Base-by-base conservation (phyloP, 1,139 yeast species). In the Geotrichum bryndzae region DNA sequence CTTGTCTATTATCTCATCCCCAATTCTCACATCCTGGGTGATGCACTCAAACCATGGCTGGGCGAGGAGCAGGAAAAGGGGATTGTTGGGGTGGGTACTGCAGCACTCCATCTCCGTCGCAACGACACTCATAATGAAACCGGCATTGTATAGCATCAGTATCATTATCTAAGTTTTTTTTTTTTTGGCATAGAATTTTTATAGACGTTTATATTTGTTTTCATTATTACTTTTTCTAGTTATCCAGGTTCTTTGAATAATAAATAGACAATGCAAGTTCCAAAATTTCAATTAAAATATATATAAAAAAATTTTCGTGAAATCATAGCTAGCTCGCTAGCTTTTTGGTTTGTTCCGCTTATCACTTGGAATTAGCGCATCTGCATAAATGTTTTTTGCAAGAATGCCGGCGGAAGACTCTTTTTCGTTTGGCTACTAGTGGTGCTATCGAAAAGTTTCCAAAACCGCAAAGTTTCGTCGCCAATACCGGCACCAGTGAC, bases 401-500 rank as follows among this genome's bases (percentile, higher is more conserved):
- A 15, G 13, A 35, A 35, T 13, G 41, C n/a, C 10, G 41, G 41
- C 41, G n/a, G 41, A 13, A 6, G n/a, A 3, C 13, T 35, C n/a
- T 35, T 35, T 35, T 15, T 35, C 4, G 41, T 35, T 35, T 35
- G 5, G 41, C 6, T 18, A 18, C 18, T 18, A 18, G 18, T 27
- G 31, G 31, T 6, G 73, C 87, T 90, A 65, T 89, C 96, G 76
- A 90, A 91, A 1, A 90, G 87, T 68, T 89, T 90, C 98, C 98
- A 92, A 70, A 91, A 90, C 68, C 98, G 76, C 63, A 94, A 77
- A 0, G 99, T 94, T 74, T 95, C 99, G 75, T 94, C 99, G 1
- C 99, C 99, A 0, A 27, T 3, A 27, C 31, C 31, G 31, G 99
- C 98, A 0, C 99, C 99, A 0, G 99, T 92, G 2, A 94, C 99